Evolutionary conservation across 768 basidiomycete genomes (phyloP).

Genomic region (Collybiopsis luxurians): DNA sequence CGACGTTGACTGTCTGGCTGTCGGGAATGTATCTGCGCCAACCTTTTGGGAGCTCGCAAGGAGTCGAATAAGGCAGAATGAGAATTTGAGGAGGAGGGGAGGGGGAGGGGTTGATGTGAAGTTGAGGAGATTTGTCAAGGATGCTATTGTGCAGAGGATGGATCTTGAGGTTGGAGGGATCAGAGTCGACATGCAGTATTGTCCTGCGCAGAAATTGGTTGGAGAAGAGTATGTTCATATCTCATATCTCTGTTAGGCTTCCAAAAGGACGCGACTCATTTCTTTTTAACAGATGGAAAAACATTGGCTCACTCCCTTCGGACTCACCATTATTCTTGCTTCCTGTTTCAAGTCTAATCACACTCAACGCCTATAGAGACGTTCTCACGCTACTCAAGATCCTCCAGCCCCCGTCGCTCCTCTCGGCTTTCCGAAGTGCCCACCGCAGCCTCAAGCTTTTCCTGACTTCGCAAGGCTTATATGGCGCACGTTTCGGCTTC

Average conservation of each 20-base stretch:
- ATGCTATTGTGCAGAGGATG: slow-evolving; percentile 21
- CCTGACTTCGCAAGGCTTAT: slow-evolving; percentile 14
- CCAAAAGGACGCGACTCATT: background rate
- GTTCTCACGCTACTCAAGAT: slow-evolving; percentile 7
- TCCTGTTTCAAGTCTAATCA: slow-evolving; percentile 12
- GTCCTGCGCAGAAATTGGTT: slow-evolving; percentile 12
- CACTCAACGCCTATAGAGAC: slow-evolving; percentile 20
- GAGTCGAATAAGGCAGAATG: background rate
- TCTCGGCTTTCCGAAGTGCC: slow-evolving; percentile 13
- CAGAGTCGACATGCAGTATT: slow-evolving; percentile 22
- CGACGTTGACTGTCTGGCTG: slow-evolving; percentile 19
- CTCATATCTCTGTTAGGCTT: background rate
- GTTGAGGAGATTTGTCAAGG: slow-evolving; percentile 17
- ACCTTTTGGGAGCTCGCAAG: slow-evolving; percentile 18
- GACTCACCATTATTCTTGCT: slow-evolving; percentile 14
- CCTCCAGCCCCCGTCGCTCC: slow-evolving; percentile 2
- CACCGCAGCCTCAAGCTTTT: slow-evolving; percentile 16
- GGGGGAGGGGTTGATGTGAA: background rate
- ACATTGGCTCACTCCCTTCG: slow-evolving; percentile 6
- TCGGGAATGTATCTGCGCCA: slow-evolving; percentile 17
- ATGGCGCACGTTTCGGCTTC: slow-evolving; percentile 15
- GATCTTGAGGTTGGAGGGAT: slow-evolving; percentile 14
- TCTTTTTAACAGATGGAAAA: slow-evolving; percentile 12
- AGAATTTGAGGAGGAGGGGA: background rate
- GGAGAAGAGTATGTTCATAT: slow-evolving; percentile 12